Evolutionary conservation across 2,329 filamentous ascomycete genomes (phyloP), one percentile per base, ranked within the genome.

Genomic region (Simplicillium sp.): DNA sequence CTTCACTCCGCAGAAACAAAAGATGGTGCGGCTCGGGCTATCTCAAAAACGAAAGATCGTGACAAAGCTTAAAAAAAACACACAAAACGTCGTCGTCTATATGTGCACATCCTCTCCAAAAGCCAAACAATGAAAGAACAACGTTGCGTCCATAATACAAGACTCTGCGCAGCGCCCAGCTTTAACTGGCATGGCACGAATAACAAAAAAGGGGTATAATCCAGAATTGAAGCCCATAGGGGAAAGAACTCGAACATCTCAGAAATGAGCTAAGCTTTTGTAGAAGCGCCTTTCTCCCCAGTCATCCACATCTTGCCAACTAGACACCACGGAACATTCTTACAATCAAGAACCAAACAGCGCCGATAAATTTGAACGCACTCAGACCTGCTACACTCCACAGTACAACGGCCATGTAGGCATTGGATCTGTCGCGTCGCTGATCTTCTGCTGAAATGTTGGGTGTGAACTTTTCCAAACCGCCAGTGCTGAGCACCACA

Each of bases 271-370:
- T 52, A 9, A 25, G 20, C 20, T 25, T 25, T 25, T 25, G 20
- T 9, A 9, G 20, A 25, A 9, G 20, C 9, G 20, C 20, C 20
- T 9, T 25, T 25, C 9, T 9, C 20, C 20, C 20, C 20, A 25
- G 9, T 25, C 20, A 25, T 25, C 20, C 20, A 6, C 5, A 25
- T 9, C 20, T 25, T 25, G 20, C 20, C 20, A 25, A 25, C 31
- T 66, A 82, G 43, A 83, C 79, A 50, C 79, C 79, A 48, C 87
- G 78, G 61, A 94, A 90, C 77, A 94, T 75, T 54, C 88, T 74
- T 43, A 90, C 82, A 51, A 97, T 73, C 70, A 98, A 74, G 67
- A 96, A 96, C 87, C 88, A 95, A 63, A 87, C 71, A 1, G 86
- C 86, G 3, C 89, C 89, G 17, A 89, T 65, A 53, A 96, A 95